These are phyloP conservation scores for Fusarium coffeatum DNA, from an alignment of 2,329 filamentous ascomycete genomes.

Conservation along the genomic window DNA sequence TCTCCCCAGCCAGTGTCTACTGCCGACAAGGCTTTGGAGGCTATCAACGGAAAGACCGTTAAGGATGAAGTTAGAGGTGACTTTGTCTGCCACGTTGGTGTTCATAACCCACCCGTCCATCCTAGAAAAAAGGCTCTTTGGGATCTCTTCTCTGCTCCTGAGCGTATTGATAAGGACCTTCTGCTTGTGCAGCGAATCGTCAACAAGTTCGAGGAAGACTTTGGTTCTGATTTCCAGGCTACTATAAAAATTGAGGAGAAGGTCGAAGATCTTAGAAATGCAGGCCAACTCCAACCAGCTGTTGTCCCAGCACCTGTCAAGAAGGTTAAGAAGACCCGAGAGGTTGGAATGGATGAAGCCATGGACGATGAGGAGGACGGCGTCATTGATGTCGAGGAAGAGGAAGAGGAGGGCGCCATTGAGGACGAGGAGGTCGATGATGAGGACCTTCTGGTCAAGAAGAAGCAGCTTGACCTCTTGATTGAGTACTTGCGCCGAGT, in stretches of 20 bases:
- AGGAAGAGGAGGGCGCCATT: conserved; percentile 77
- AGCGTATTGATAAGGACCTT: conserved; percentile 91
- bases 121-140: conserved; percentile 95
- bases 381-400: conserved; percentile 78
- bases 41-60: conserved; percentile 98
- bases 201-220: conserved; percentile 84
- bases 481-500: conserved; percentile 97
- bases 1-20: conserved; percentile 66
- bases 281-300: conserved; percentile 80
- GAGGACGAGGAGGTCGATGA: conserved; percentile 91
- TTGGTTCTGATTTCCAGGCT: conserved; percentile 81
- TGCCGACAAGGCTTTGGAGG: conserved; percentile 88
- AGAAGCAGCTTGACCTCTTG: conserved; percentile 95
- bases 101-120: conserved; percentile 88
- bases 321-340: conserved; percentile 70
- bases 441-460: conserved; percentile 88
- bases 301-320: conserved; percentile 63
- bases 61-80: conserved; percentile 94
- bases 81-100: conserved; percentile 96
- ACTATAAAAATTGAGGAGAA: conserved; percentile 85
- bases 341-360: conserved; percentile 69
- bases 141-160: conserved; percentile 95
- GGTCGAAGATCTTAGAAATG: conserved; percentile 81
- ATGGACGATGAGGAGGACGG: conserved; percentile 75
- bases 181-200: conserved; percentile 84